Evolutionary conservation across 2,329 filamentous ascomycete species (phyloP), one percentile per base, ranked within the genome.

Genomic region (Xylariaceae sp.): DNA sequence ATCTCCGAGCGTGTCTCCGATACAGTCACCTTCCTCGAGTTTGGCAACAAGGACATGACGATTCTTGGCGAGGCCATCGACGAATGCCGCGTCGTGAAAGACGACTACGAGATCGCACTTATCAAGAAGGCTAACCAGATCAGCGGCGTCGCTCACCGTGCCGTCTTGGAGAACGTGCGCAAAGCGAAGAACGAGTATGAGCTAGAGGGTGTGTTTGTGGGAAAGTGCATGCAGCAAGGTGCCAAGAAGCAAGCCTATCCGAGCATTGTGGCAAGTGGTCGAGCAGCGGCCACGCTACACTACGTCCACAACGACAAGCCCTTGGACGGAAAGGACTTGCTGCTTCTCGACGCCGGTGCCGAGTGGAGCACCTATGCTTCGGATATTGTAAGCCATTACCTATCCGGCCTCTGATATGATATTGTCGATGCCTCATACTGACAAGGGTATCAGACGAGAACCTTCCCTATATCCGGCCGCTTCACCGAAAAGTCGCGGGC

Each of bases 231-330:
- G 43, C 74, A 81, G 36, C 73, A 82, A 44, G 85, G 85, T 16
- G 83, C 84, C 36, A 83, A 81, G 57, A 80, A 92, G 53, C 88
- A 94, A 69, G 83, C 90, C 1, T 97, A 97, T 63, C 78, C 85
- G 50, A 82, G 83, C 44, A 96, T 97, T 54, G 80, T 92, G 13
- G 90, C 88, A 0, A 77, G 78, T 23, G 90, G 90, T 9, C 74
- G 79, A 4, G 82, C 85, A 12, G 89, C 85, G 0, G 86, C 88
- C 4, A 92, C 87, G 2, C 73, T 96, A 23, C 90, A 96, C 65
- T 96, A 96, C 54, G 78, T 88, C 16, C 77, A 83, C 56, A 94
- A 94, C 60, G 71, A 88, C 48, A 73, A 82, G 55, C 71, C 80
- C 0, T 66, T 90, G 24, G 64, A 66, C 1, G 78, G 78, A 30